A percentile compares a stretch with the other conserved stretches of the same genome.
These are phyloP conservation scores for Gossypium mustelinum DNA, from an alignment of 345 rosid species.

Conservation along the genomic window DNA sequence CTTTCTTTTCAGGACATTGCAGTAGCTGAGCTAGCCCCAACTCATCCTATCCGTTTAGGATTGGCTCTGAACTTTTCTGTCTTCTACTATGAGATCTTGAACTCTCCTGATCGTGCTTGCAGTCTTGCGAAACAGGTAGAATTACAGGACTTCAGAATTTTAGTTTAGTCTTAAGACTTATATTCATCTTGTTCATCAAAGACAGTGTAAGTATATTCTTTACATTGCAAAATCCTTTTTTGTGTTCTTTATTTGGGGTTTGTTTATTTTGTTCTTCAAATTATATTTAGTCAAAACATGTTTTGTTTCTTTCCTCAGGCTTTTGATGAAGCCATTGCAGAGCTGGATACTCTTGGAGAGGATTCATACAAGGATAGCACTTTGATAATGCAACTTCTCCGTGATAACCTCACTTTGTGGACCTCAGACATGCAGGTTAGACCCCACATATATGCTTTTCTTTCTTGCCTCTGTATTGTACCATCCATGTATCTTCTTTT, in stretches of 20 bases:
- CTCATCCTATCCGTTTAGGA: slow-evolving; percentile 70
- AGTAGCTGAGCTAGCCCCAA: slow-evolving; percentile 55
- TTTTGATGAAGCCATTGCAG: slow-evolving; percentile 72
- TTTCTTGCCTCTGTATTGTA: background rate
- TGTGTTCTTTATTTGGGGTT: background rate
- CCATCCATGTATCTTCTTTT: background rate
- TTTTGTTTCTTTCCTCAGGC: slow-evolving; percentile 28
- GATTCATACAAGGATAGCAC: slow-evolving; percentile 75
- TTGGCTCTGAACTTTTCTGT: slow-evolving; percentile 70
- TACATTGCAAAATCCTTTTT: background rate
- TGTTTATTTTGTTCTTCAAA: too few relatives aligned
- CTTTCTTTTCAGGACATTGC: slow-evolving; percentile 49
- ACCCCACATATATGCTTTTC: background rate
- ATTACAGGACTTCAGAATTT: background rate
- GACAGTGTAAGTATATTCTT: background rate
- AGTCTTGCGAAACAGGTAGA: slow-evolving; percentile 68
- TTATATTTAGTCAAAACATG: background rate
- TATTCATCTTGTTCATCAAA: background rate
- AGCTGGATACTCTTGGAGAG: slow-evolving; percentile 61
- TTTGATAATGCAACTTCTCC: slow-evolving; percentile 55
- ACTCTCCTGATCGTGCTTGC: slow-evolving; percentile 70
- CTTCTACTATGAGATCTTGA: slow-evolving; percentile 69
- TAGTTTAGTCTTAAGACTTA: background rate
- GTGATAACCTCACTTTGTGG: slow-evolving; percentile 55
- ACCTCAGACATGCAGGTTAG: slow-evolving; percentile 43